Conservation (phyloP, 805 yeast species). For the Starmerella bacillaris region DNA sequence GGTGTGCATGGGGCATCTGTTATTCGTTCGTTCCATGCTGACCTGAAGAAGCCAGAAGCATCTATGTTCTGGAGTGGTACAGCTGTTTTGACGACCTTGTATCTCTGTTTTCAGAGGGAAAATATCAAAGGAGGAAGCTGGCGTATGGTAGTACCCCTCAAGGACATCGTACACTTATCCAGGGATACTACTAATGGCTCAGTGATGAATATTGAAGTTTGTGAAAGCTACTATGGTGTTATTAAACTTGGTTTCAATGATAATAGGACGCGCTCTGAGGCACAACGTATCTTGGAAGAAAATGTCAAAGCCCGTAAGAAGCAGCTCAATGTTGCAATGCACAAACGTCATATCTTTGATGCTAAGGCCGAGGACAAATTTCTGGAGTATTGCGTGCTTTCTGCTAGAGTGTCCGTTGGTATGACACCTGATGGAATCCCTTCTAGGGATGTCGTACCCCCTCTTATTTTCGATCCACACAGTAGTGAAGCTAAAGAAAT, state of each 20-base stretch:
- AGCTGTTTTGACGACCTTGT: constrained; percentile 48
- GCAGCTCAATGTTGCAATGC: not conserved
- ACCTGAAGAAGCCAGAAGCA: constrained; percentile 7
- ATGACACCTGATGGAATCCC: constrained; percentile 10
- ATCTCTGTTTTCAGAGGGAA: constrained; percentile 64
- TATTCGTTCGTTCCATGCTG: constrained; percentile 32
- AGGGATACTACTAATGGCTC: not conserved
- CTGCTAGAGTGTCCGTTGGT: constrained; percentile 15
- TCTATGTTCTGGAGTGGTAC: constrained; percentile 34
- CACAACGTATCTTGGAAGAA: constrained; percentile 29
- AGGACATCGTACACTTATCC: constrained; percentile 29
- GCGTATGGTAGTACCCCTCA: constrained; percentile 63
- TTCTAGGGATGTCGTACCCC: constrained; percentile 13
- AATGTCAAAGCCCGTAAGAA: not conserved
- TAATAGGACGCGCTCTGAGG: constrained; percentile 4
- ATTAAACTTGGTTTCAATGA: constrained; percentile 5
- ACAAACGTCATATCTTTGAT: not conserved
- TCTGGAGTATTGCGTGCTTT: constrained; percentile 11
- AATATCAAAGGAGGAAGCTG: constrained; percentile 50
- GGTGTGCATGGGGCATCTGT: too few species aligned
- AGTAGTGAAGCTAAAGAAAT: constrained; percentile 11
- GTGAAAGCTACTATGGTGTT: constrained; percentile 10
- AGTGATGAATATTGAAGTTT: constrained; percentile 8
- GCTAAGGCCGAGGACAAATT: constrained; percentile 5
- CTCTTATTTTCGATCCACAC: constrained; percentile 16